phyloP scores from a whole-genome alignment of 257 asterid species.

The Solanum neorickii region DNA sequence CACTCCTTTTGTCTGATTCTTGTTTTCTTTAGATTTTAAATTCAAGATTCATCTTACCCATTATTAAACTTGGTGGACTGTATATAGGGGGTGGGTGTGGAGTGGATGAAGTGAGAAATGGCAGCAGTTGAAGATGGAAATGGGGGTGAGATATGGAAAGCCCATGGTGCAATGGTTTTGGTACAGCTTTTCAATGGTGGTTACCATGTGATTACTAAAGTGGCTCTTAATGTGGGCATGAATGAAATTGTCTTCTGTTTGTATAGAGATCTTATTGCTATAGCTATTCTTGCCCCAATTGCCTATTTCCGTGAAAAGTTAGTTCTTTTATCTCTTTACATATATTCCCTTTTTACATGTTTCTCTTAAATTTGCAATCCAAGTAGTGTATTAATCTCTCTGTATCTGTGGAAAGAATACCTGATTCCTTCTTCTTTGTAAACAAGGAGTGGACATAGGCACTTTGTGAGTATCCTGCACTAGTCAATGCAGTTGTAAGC shows the following conservation, averaged over 20 bases:
- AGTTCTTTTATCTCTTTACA: slow-evolving; percentile 1
- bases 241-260: slow-evolving; percentile 91
- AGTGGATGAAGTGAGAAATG: slow-evolving; percentile 23
- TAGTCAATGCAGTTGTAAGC: no score
- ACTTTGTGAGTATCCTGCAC: no score
- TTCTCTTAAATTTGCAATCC: neutral
- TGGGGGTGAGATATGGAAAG: slow-evolving; percentile 54
- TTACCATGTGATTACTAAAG: slow-evolving; percentile 83
- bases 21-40: neutral
- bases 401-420: neutral
- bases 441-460: no score
- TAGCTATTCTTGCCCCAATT: slow-evolving; percentile 73
- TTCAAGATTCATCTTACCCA: neutral
- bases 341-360: neutral
- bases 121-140: slow-evolving; percentile 9
- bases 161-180: slow-evolving; percentile 75
- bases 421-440: no score
- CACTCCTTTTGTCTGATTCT: neutral
- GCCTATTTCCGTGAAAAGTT: slow-evolving; percentile 89
- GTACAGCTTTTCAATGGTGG: slow-evolving; percentile 77
- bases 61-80: neutral
- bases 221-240: slow-evolving; percentile 88
- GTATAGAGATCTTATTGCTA: slow-evolving; percentile 67
- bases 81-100: neutral
- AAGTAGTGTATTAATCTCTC: neutral